A percentile compares a stretch with the other conserved stretches of the same genome.
These are phyloP conservation scores for Mucor saturninus DNA, from an alignment of 371 early-diverging fungal species.

Conservation along the genomic window DNA sequence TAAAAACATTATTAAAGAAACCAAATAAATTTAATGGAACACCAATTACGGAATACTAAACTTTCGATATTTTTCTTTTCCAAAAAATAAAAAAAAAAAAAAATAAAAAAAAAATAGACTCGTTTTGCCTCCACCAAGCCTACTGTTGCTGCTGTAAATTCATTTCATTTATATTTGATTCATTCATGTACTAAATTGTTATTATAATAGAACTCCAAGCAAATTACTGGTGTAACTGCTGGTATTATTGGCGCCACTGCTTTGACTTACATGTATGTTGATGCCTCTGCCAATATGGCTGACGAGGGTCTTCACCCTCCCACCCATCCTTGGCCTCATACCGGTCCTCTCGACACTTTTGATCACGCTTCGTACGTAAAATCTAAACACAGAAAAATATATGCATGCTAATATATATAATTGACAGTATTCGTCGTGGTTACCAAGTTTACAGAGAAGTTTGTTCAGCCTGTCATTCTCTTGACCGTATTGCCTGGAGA, in stretches of 20 bases:
- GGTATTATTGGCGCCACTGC: slow-evolving; percentile 63
- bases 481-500: slow-evolving; percentile 92
- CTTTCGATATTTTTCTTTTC: no score
- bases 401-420: no score
- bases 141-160: slow-evolving; percentile 17
- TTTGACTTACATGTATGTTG: slow-evolving; percentile 58
- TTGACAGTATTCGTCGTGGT: slow-evolving; percentile 90
- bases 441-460: slow-evolving; percentile 98
- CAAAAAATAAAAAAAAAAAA: no score
- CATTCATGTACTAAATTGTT: not conserved
- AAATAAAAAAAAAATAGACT: slow-evolving; percentile 32
- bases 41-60: no score
- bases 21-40: no score
- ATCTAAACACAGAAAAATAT: no score
- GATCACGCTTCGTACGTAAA: slow-evolving; percentile 85
- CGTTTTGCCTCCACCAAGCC: slow-evolving; percentile 56
- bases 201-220: slow-evolving; percentile 39
- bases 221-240: slow-evolving; percentile 57
- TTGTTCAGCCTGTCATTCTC: slow-evolving; percentile 96
- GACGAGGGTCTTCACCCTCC: slow-evolving; percentile 95
- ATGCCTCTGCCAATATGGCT: slow-evolving; percentile 73
- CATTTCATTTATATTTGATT: not conserved
- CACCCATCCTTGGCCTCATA: slow-evolving; percentile 88
- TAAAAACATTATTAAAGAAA: slow-evolving; percentile 4
- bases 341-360: slow-evolving; percentile 80